Evolutionary conservation across 805 yeast species (phyloP).

Genomic region (Torulaspora microellipsoides): DNA sequence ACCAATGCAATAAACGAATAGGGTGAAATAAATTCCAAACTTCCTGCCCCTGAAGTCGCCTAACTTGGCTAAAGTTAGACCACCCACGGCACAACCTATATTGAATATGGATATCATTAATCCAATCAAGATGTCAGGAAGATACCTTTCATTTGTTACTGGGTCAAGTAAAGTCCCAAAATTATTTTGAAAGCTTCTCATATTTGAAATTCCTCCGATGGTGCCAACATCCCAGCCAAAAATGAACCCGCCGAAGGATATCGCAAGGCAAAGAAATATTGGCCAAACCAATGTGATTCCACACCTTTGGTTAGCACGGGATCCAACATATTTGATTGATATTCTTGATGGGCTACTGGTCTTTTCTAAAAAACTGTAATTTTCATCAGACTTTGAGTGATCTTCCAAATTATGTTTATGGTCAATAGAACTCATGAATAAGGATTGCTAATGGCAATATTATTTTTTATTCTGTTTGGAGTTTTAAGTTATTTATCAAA

Average conservation of each 20-base stretch:
- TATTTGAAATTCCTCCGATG: slow-evolving; percentile 64
- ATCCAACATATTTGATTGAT: background rate
- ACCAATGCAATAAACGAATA: slow-evolving; percentile 56
- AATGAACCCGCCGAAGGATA: slow-evolving; percentile 68
- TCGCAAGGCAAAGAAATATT: slow-evolving; percentile 44
- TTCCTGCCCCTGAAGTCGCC: slow-evolving; percentile 63
- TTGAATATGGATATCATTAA: slow-evolving; percentile 53
- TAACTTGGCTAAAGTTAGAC: slow-evolving; percentile 51
- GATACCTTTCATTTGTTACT: slow-evolving; percentile 28
- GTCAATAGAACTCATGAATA: too few species aligned
- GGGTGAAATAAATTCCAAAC: slow-evolving; percentile 49
- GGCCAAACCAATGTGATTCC: background rate
- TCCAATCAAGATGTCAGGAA: slow-evolving; percentile 45
- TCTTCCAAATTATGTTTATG: too few species aligned
- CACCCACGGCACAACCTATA: slow-evolving; percentile 70
- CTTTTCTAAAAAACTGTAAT: too few species aligned
- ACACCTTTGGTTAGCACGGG: background rate
- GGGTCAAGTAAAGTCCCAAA: slow-evolving; percentile 43
- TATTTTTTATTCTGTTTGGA: too few species aligned
- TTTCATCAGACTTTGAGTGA: too few species aligned
- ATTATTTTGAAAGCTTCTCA: slow-evolving; percentile 48
- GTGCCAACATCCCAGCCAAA: slow-evolving; percentile 78
- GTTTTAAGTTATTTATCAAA: too few species aligned
- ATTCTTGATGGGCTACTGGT: background rate
- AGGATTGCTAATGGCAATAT: too few species aligned